Evolutionary conservation across 768 basidiomycete genomes (phyloP), one percentile per base, ranked within the genome.

Genomic region (Leccinum aurantiacum): DNA sequence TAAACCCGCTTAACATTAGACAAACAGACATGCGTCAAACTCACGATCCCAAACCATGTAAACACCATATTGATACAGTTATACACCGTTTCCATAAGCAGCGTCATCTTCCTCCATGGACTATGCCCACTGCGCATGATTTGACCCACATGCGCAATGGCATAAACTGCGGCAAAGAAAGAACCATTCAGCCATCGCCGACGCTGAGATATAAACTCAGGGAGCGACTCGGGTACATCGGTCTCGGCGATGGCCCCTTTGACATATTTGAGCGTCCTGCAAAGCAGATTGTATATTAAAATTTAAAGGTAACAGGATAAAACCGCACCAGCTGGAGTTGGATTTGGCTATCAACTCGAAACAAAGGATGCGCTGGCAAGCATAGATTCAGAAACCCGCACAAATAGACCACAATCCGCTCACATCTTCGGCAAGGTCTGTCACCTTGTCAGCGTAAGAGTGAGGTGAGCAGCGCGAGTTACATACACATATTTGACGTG

Each of bases 221-320:
- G 87, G 15, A 97, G 83, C 1, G 86, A 83, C 67, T 96, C 95
- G 3, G 95, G 95, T 6, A 98, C 95, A 73, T 98, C 95, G 0
- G 94, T 96, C 71, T 94, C 91, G 17, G 89, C 95, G 54, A 92
- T 85, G 4, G 95, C 95, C 27, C 91, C 90, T 72, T 93, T 93
- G 68, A 98, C 95, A 69, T 97, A 99, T 80, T 91, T 93, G 54
- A 99, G 82, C n/a, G 93, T 81, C 96, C 96, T 97, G 62, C 65
- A 68, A 65, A 65, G 53, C 46, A 31, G 41, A 65, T 15, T 66
- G 48, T 63, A 37, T 60, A 59, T 22, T 19, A n/a, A 6, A 47
- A 54, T 9, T 29, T 31, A 10, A 51, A 15, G 6, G 3, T 9
- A 53, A 13, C 17, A n/a, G 31, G 24, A 22, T 25, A 2, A 70